Evolutionary conservation across 2,329 filamentous ascomycete species (phyloP).

Genomic region (Alternaria panax): DNA sequence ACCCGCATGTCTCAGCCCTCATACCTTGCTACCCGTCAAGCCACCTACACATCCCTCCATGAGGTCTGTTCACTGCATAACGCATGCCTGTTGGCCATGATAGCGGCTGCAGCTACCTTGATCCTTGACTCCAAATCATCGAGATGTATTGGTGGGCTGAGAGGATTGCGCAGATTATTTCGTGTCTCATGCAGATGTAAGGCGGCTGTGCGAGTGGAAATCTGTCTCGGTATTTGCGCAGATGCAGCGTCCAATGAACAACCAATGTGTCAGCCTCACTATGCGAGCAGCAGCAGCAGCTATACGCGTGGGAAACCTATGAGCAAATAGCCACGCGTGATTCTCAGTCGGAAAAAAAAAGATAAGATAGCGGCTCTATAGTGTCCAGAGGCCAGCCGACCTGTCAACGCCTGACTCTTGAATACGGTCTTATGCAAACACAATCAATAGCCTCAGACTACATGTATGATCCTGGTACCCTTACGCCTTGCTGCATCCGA

Average conservation of each 20-base stretch:
- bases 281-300: neutral
- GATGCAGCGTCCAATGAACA: constrained; percentile 8
- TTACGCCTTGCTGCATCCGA: neutral
- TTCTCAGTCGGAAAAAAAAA: neutral
- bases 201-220: constrained; percentile 5
- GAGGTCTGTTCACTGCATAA: neutral
- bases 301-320: neutral
- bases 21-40: constrained; percentile 2
- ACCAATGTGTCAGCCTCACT: constrained; percentile 9
- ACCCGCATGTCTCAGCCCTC: constrained; percentile 7
- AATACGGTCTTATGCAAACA: neutral
- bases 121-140: constrained; percentile 1
- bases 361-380: neutral
- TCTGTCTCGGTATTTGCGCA: constrained; percentile 4
- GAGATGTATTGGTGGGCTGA: neutral
- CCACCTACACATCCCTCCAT: neutral
- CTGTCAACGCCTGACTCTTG: neutral
- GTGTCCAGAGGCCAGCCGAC: neutral
- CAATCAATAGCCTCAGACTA: neutral
- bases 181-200: constrained; percentile 4
- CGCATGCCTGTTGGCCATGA: neutral
- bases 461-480: neutral
- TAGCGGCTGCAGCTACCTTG: constrained; percentile 6
- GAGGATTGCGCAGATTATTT: neutral
- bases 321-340: neutral